Base-by-base conservation (phyloP, 441 rosid genomes). In the Erysimum cheiri region DNA sequence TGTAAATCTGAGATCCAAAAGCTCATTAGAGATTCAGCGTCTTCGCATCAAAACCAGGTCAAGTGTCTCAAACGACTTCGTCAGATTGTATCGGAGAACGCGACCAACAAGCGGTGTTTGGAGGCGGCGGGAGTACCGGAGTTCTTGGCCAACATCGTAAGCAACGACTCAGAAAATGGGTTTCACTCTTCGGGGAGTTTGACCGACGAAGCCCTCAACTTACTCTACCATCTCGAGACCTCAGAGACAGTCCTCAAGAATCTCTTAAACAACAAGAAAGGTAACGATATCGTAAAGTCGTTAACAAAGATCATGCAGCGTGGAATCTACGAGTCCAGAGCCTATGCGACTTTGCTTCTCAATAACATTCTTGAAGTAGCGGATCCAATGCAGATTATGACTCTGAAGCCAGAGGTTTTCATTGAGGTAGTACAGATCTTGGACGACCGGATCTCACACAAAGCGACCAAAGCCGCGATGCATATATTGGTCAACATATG, bases 41-140 rank as follows among this genome's bases (percentile, higher is more conserved):
- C 91, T 0, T 84, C 88, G 0, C 82, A 74, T 33, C 77, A 75
- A 36, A 82, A 71, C 80, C 80, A 67, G 77, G 62, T 74, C 14
- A 76, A 80, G 11, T 88, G 87, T 71, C 80, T 91, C 10, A 70
- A 43, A 65, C 73, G 73, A 56, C 82, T 93, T 0, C 84, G 83
- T 39, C 82, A 86, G 3, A 80, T 91, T 13, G 85, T 88, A 3
- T 71, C 80, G 0, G 85, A 83, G 57, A 89, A 79, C 44, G 79
- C 57, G 2, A 67, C 84, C 5, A 89, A 87, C 78, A 84, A 79
- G 47, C 77, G 93, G 17, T 81, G 86, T 80, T 78, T 93, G 60
- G 96, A 89, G 67, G 80, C 87, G 3, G 87, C 97, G 0, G 98
- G 97, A 5, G 90, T 75, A 1, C 88, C 83, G 2, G 93, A 88